phyloP scores from a whole-genome alignment of 371 early-diverging fungal genomes.

The Mortierella sp. region DNA sequence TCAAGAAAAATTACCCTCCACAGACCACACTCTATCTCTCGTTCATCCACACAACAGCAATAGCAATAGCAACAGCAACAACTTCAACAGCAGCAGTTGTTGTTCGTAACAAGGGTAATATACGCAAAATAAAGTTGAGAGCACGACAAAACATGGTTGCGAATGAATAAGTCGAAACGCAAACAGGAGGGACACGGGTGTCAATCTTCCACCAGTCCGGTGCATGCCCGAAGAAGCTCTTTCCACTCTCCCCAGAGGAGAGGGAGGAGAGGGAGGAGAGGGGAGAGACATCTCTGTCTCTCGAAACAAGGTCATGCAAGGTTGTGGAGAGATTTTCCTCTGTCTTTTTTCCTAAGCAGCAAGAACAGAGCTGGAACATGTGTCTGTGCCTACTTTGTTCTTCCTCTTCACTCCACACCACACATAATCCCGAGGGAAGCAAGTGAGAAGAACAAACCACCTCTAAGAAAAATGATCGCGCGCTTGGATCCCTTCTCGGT shows the following conservation, averaged over 20 bases:
- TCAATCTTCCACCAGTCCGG: conserved; percentile 1
- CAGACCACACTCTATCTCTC: neutral
- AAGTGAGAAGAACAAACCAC: neutral
- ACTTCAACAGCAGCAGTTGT: neutral
- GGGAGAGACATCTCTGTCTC: neutral
- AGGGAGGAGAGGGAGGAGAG: neutral
- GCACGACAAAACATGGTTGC: neutral
- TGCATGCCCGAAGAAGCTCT: conserved; percentile 12
- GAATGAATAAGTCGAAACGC: neutral
- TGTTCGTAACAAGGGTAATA: neutral
- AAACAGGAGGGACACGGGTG: neutral
- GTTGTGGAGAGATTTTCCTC: conserved; percentile 6
- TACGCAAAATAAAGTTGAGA: conserved; percentile 7
- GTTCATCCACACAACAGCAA: neutral
- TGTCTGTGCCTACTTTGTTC: conserved; percentile 7
- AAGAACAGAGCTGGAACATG: neutral
- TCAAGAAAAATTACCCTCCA: neutral
- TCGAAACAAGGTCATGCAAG: conserved; percentile 6
- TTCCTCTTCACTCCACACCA: neutral
- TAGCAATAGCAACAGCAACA: neutral
- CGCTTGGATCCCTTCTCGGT: neutral
- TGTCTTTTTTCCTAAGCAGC: conserved; percentile 3
- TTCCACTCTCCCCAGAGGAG: neutral
- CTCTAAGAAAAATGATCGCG: neutral
- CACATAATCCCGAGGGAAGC: neutral